These are phyloP conservation scores for Buddleja alternifolia DNA, from an alignment of 257 asterid genomes.

Conservation along the genomic window DNA sequence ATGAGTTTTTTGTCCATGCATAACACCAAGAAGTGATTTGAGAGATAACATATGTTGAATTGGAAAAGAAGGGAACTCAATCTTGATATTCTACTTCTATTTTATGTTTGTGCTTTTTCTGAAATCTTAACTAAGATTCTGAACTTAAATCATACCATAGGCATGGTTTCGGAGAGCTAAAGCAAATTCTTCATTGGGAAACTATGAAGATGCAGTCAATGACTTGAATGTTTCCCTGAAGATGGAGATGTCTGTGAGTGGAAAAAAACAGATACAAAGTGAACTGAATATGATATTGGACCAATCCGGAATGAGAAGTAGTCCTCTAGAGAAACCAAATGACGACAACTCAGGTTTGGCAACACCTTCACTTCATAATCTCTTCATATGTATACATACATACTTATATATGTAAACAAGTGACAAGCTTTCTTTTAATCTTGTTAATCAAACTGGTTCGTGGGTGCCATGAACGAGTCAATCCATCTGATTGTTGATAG, in stretches of 20 bases:
- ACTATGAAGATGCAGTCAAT: conserved; percentile 60
- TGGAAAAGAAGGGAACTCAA: neutral
- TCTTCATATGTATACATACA: neutral
- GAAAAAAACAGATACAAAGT: conserved; percentile 73
- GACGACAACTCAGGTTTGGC: conserved; percentile 44
- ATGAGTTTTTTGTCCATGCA: conserved; percentile 24
- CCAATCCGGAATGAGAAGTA: conserved; percentile 37
- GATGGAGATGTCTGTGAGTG: conserved; percentile 67
- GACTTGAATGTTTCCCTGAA: conserved; percentile 68
- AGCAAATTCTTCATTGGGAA: conserved; percentile 75
- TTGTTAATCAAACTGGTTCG: conserved; percentile 16
- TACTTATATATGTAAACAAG: neutral
- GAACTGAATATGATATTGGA: conserved; percentile 51
- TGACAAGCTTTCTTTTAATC: neutral
- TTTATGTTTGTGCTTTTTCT: conserved; percentile 13
- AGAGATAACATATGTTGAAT: neutral
- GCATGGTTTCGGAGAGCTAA: conserved; percentile 95
- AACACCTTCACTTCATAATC: conserved; percentile 22
- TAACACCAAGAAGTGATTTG: conserved; percentile 8
- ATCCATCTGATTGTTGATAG: neutral
- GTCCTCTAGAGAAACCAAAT: conserved; percentile 38
- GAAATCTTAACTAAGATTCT: conserved; percentile 22
- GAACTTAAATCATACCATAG: conserved; percentile 40
- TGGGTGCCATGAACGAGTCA: neutral
- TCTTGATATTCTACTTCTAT: neutral